These are phyloP conservation scores for Kondoa malvinella DNA, from an alignment of 768 basidiomycete species.

Conservation along the genomic window DNA sequence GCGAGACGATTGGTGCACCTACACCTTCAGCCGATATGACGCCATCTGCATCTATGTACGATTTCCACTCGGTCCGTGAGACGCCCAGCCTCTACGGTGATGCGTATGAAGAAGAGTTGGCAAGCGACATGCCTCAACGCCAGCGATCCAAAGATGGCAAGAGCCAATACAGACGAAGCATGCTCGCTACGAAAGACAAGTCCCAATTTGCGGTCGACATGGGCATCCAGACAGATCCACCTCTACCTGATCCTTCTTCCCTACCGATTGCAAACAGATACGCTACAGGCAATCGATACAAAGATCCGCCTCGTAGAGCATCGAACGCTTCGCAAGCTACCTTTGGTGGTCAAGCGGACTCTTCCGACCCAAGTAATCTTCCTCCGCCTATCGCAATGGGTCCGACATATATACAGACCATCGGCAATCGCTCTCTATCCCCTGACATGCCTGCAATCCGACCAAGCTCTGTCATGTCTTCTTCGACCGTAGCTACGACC, in stretches of 20 bases:
- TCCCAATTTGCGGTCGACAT: background rate
- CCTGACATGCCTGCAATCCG: background rate
- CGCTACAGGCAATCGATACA: background rate
- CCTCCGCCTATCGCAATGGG: conserved; percentile 2
- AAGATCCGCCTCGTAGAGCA: background rate
- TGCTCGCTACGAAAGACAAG: background rate
- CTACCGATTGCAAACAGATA: background rate
- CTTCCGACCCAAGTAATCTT: background rate
- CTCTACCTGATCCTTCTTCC: conserved; percentile 2
- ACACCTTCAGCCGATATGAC: conserved; percentile 4
- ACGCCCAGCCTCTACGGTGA: background rate
- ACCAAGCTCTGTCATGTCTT: background rate
- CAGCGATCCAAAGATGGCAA: background rate
- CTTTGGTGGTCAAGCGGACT: background rate
- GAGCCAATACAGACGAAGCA: background rate
- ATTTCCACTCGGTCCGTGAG: conserved; percentile 4
- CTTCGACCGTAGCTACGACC: background rate
- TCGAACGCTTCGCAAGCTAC: background rate
- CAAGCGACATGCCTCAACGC: too few species aligned
- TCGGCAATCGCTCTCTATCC: conserved; percentile 5
- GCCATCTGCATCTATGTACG: background rate
- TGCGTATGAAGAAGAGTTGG: background rate
- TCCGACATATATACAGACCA: conserved; percentile 9
- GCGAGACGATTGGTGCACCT: conserved; percentile 25
- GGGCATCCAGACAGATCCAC: conserved; percentile 1